Evolutionary conservation across 2,329 filamentous ascomycete genomes (phyloP).

Genomic region (Penicillium vulpinum): DNA sequence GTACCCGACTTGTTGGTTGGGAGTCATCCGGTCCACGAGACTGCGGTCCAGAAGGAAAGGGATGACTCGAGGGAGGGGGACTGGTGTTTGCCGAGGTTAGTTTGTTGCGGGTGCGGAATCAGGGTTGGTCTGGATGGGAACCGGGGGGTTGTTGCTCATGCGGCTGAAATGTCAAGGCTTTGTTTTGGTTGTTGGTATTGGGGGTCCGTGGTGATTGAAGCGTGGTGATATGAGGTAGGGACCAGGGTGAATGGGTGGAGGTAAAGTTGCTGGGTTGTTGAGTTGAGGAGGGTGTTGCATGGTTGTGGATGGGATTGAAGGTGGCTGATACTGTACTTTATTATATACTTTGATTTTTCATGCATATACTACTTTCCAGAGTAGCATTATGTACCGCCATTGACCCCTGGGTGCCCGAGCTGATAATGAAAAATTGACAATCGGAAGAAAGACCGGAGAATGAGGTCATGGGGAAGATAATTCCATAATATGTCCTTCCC

Average conservation of each 20-base stretch:
- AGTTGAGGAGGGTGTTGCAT: not conserved
- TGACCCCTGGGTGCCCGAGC: not conserved
- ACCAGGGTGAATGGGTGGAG: not conserved
- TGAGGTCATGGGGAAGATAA: not conserved
- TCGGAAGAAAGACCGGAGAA: not conserved
- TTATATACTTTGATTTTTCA: not conserved
- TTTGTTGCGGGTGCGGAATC: not conserved
- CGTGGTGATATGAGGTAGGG: not conserved
- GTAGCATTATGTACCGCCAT: not conserved
- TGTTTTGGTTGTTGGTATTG: not conserved
- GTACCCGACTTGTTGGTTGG: conserved; percentile 3
- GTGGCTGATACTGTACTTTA: not conserved
- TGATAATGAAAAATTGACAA: not conserved
- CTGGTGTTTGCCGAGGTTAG: conserved; percentile 5
- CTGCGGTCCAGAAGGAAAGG: conserved; percentile 6
- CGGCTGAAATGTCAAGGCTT: conserved; percentile 8
- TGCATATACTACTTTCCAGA: not conserved
- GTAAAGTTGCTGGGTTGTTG: not conserved
- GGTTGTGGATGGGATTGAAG: not conserved
- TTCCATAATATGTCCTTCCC: conserved; percentile 14
- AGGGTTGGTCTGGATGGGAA: conserved; percentile 6
- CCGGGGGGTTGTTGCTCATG: not conserved
- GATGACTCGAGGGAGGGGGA: not conserved
- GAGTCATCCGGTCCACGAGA: conserved; percentile 11
- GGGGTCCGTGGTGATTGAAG: not conserved